Percentiles rank a stretch among this genome's conserved stretches.
phyloP scores from a whole-genome alignment of 192 early-diverging fungal species.

The Mortierella hygrophila region DNA sequence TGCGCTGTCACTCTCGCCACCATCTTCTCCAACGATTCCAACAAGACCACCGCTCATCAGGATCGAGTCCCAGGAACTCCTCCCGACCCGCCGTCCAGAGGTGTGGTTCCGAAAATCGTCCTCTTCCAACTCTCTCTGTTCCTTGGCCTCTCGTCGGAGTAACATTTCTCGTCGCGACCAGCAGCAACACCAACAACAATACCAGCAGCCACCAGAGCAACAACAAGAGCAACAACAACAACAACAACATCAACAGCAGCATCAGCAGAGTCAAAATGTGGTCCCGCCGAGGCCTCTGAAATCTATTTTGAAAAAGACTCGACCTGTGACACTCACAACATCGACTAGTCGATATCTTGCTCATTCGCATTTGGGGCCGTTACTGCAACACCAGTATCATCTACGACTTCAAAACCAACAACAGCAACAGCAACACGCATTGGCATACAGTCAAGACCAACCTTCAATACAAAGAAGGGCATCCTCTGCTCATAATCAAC shows the following conservation, averaged over 20 bases:
- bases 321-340: neutral
- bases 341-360: neutral
- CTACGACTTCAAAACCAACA: neutral
- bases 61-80: constrained; percentile 28
- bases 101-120: neutral
- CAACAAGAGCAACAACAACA: neutral
- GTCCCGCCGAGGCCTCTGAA: neutral
- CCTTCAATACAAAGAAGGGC: neutral
- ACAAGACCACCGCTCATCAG: neutral
- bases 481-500: neutral
- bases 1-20: neutral
- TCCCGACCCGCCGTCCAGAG: constrained; percentile 10
- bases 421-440: neutral
- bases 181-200: neutral
- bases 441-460: neutral
- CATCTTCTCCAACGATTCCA: neutral
- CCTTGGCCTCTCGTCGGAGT: neutral
- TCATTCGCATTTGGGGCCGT: neutral
- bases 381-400: constrained; percentile 7
- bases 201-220: neutral
- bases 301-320: constrained; percentile 21
- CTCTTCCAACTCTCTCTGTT: neutral
- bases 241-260: neutral
- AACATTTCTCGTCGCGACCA: neutral
- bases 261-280: neutral